Evolutionary conservation across 306 rosid species (phyloP).

Genomic region (Cicer bijugum): DNA sequence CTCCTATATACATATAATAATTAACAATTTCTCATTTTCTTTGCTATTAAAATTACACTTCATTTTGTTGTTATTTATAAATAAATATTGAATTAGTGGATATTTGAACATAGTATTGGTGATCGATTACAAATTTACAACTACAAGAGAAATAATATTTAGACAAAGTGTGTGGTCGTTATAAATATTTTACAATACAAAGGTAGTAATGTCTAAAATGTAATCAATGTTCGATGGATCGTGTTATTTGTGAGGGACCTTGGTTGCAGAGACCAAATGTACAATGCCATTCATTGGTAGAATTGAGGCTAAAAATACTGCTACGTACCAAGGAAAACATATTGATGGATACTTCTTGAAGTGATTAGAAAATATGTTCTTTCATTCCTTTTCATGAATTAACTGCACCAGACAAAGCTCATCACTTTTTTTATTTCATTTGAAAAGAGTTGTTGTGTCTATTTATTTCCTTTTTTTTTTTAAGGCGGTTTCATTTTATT

Average conservation of each 20-base stretch:
- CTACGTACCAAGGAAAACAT: constrained; percentile 46
- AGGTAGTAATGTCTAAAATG: constrained; percentile 7
- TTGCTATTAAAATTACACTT: no score
- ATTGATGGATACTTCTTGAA: constrained; percentile 23
- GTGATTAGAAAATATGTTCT: constrained; percentile 37
- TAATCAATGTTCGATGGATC: constrained; percentile 61
- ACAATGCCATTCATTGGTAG: constrained; percentile 43
- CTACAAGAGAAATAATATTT: constrained; percentile 21
- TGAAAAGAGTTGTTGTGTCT: constrained; percentile 14
- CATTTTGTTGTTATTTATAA: no score
- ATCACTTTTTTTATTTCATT: constrained; percentile 30
- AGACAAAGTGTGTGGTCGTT: constrained; percentile 42
- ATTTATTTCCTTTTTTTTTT: constrained; percentile 30
- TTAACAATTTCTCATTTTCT: no score
- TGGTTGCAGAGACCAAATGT: constrained; percentile 43
- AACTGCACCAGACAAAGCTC: constrained; percentile 41
- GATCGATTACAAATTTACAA: no score
- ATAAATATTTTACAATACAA: neutral
- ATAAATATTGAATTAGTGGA: no score
- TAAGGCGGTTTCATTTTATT: neutral
- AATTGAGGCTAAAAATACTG: constrained; percentile 49
- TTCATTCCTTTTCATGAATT: constrained; percentile 39
- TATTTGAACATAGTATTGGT: no score
- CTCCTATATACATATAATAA: no score
- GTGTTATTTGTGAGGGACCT: constrained; percentile 56